phyloP scores from a whole-genome alignment of 768 basidiomycete species.

The Agaricus bisporus region DNA sequence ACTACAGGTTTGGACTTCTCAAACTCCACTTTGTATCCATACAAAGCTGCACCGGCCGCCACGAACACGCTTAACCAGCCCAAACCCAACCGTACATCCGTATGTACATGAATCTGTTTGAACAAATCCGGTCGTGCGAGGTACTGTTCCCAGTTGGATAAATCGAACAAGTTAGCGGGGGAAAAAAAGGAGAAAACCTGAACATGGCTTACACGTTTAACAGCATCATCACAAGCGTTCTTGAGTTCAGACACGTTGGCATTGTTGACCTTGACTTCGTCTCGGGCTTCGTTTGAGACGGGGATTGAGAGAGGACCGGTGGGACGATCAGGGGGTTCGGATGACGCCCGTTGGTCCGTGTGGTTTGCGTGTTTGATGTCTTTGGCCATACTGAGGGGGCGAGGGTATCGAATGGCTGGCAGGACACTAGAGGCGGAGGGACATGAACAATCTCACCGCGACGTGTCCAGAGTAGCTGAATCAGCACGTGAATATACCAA shows the following conservation, averaged over 20 bases:
- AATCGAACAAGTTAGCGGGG: background rate
- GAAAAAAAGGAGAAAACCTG: background rate
- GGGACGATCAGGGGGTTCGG: conserved; percentile 35
- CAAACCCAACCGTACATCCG: conserved; percentile 79
- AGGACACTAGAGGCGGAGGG: background rate
- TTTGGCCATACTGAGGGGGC: conserved; percentile 5
- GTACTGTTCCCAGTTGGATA: conserved; percentile 41
- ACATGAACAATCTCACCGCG: conserved; percentile 2
- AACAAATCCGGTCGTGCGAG: conserved; percentile 77
- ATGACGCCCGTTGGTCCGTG: conserved; percentile 7
- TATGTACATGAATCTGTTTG: conserved; percentile 81
- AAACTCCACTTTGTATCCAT: conserved; percentile 86
- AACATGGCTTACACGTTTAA: conserved; percentile 65
- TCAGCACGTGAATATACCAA: background rate
- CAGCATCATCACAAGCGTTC: conserved; percentile 78
- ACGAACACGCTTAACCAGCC: conserved; percentile 86
- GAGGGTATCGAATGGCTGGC: background rate
- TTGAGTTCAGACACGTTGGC: conserved; percentile 53
- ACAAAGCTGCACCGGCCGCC: conserved; percentile 74
- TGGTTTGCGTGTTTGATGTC: background rate
- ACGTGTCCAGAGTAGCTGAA: conserved; percentile 3
- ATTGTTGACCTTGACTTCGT: conserved; percentile 57
- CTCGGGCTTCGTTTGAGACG: conserved; percentile 38
- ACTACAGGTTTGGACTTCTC: conserved; percentile 81
- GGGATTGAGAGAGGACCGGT: conserved; percentile 48